phyloP scores from a whole-genome alignment of 2,329 filamentous ascomycete species.

The Didymella lethalis region DNA sequence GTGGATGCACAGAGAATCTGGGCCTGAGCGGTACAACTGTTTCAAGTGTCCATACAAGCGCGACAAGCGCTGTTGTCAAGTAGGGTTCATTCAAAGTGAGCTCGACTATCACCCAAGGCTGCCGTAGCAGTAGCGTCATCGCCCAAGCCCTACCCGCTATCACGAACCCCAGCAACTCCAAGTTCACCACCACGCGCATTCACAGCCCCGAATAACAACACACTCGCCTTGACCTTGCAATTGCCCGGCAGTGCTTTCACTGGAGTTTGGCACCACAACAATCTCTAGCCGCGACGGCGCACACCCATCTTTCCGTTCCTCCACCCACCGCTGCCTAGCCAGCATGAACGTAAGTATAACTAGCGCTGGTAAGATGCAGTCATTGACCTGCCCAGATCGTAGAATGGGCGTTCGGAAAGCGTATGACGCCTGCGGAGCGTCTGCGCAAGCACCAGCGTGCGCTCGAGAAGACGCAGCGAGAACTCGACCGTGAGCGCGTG shows the following conservation, averaged over 20 bases:
- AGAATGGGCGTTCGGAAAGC: conserved; percentile 99
- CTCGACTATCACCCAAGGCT: conserved; percentile 8
- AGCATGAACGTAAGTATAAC: conserved; percentile 65
- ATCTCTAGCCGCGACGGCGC: background rate
- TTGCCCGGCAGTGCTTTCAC: background rate
- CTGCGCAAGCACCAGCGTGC: conserved; percentile 94
- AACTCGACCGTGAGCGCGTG: conserved; percentile 91
- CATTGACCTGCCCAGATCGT: conserved; percentile 71
- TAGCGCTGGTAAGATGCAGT: background rate
- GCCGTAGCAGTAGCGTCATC: conserved; percentile 19
- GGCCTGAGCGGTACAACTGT: background rate
- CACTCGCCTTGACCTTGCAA: background rate
- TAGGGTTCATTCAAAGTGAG: conserved; percentile 1
- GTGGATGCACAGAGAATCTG: background rate
- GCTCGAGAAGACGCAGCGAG: conserved; percentile 95
- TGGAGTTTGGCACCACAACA: no score
- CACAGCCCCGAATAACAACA: background rate
- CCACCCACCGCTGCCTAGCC: conserved; percentile 19
- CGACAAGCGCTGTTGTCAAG: conserved; percentile 10
- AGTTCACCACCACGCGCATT: conserved; percentile 13
- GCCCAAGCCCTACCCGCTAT: conserved; percentile 12
- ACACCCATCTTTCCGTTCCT: background rate
- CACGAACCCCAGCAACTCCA: conserved; percentile 11
- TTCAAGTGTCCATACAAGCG: conserved; percentile 8
- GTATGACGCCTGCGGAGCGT: conserved; percentile 94